Evolutionary conservation across 345 rosid species (phyloP).

Genomic region (Salix exigua): DNA sequence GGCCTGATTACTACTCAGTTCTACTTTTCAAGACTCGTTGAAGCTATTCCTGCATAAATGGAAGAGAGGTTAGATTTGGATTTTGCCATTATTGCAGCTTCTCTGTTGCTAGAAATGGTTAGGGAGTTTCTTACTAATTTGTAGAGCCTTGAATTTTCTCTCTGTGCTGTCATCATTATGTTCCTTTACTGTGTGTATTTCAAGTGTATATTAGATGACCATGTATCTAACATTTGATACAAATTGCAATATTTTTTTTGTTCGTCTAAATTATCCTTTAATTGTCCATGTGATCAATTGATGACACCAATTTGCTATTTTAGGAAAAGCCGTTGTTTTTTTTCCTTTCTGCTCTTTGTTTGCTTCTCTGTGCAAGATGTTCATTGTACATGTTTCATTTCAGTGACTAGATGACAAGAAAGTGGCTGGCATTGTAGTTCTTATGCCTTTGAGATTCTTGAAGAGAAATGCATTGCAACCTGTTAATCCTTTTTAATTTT

Average conservation of each 20-base stretch:
- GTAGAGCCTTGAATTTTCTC: slow-evolving; percentile 16
- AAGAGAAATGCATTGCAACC: not conserved
- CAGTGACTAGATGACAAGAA: not conserved
- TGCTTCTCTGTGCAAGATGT: not conserved
- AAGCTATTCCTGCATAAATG: slow-evolving; percentile 65
- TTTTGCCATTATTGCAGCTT: not conserved
- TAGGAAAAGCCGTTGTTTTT: not conserved
- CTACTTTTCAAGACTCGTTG: slow-evolving; percentile 79
- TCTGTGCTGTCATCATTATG: not conserved
- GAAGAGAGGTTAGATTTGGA: slow-evolving; percentile 26
- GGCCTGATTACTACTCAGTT: slow-evolving; percentile 74
- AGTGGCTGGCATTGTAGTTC: not conserved
- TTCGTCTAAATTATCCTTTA: not conserved
- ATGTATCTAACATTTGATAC: slow-evolving; percentile 11
- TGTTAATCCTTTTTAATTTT: not conserved
- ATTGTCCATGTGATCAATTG: not conserved
- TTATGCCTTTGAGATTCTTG: not conserved
- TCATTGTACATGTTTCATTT: not conserved
- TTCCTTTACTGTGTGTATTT: not conserved
- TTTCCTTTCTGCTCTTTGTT: not conserved
- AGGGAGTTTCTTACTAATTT: slow-evolving; percentile 2
- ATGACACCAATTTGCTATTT: not conserved
- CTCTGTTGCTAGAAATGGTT: not conserved
- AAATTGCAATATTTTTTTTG: not conserved
- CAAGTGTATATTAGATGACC: slow-evolving; percentile 13